Evolutionary conservation across 1,284 basidiomycete species (phyloP), one percentile per base, ranked within the genome.

Genomic region (Leccinum pseudoinsigne): DNA sequence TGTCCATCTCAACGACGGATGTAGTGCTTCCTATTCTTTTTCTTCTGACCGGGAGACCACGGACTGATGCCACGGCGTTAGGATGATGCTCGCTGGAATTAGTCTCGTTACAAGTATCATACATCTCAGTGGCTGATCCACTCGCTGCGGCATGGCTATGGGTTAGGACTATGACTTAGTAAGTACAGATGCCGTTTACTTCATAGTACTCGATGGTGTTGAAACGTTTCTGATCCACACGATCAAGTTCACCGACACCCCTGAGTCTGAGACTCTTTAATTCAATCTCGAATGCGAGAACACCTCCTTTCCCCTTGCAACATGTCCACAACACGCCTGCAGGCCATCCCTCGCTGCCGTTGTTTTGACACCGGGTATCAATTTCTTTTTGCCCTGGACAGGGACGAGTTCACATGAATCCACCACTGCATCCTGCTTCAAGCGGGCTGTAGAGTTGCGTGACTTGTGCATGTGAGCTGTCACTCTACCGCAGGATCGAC

Each of bases 151-250:
- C 47, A 7, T 21, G 18, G 47, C 18, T 50, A 47, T 16, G 42
- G 42, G 42, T 45, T 45, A 47, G 47, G 11, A 50, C 11, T 4
- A 50, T 59, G 59, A 55, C 55, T 67, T 59, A 57, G 61, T 63
- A 56, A 57, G 60, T 21, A 53, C 54, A 50, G 47, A 50, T n/a
- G 23, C 34, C 34, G 40, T 64, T 65, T 57, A 53, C 69, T 60
- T 60, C 63, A 60, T 38, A 34, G 21, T 56, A 60, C 34, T 38
- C 21, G 23, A 31, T 18, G 61, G 54, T 42, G 26, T 53, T 68
- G 73, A 74, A 70, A 73, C 61, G 60, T 70, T 72, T 71, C 63
- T 59, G 67, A 72, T 63, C 72, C 66, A 73, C 68, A 47, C 53
- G 55, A 50, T 50, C 47, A 23, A 50, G 23, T 57, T 56, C 55